Evolutionary conservation across 2,329 filamentous ascomycete genomes (phyloP).

Genomic region (Furcasterigmium sp.): DNA sequence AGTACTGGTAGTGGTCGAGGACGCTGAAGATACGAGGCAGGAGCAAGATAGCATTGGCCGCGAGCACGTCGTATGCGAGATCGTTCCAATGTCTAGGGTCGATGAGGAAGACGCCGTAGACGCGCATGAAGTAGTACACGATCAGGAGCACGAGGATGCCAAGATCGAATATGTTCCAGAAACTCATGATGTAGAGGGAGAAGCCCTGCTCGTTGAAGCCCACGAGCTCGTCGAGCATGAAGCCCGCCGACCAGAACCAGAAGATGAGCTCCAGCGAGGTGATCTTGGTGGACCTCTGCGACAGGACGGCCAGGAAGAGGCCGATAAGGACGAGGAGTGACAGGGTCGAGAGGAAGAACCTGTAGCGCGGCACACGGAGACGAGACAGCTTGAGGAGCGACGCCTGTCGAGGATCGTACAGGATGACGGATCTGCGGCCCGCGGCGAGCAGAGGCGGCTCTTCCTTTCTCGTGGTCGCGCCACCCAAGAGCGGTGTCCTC

Average conservation of each 20-base stretch:
- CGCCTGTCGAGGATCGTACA: conserved; percentile 87
- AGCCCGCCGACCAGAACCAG: conserved; percentile 97
- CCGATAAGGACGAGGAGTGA: conserved; percentile 82
- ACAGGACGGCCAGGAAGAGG: conserved; percentile 78
- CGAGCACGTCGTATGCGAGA: conserved; percentile 90
- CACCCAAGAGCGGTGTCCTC: conserved; percentile 46
- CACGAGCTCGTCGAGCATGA: conserved; percentile 93
- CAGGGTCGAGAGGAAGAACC: conserved; percentile 82
- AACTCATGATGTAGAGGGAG: conserved; percentile 93
- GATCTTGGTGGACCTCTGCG: conserved; percentile 70
- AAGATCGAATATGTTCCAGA: conserved; percentile 94
- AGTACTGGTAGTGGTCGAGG: conserved; percentile 92
- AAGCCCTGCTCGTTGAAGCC: conserved; percentile 97
- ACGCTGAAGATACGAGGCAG: conserved; percentile 90
- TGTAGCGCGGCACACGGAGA: conserved; percentile 83
- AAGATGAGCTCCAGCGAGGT: conserved; percentile 83
- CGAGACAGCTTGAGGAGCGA: conserved; percentile 89
- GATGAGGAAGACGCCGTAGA: conserved; percentile 81
- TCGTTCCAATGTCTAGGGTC: conserved; percentile 71
- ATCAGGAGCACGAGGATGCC: conserved; percentile 83
- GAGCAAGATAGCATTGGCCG: conserved; percentile 82
- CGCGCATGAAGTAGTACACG: conserved; percentile 82
- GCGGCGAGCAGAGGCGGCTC: conserved; percentile 24
- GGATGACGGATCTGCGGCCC: conserved; percentile 68
- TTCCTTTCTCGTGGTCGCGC: conserved; percentile 15